Evolutionary conservation across 176 grass and related monocot genomes (phyloP).

Genomic region (Dendrocalamus sinicus): DNA sequence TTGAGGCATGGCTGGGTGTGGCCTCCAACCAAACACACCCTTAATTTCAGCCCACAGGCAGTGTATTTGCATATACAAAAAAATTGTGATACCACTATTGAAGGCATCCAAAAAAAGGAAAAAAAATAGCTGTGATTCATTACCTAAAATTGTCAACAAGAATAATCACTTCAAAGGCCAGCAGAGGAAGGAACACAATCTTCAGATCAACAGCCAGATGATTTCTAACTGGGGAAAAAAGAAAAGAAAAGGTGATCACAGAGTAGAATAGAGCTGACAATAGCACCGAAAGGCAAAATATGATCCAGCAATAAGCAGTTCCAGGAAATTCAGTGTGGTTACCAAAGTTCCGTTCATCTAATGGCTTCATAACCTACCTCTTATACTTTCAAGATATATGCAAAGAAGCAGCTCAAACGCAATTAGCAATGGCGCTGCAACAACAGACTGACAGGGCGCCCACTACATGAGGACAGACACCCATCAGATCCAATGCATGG

Average conservation of each 20-base stretch:
- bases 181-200: slow-evolving; percentile 89
- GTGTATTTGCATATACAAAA: not conserved
- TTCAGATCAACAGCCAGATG: slow-evolving; percentile 73
- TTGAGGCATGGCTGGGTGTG: too few relatives aligned
- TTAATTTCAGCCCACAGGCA: not conserved
- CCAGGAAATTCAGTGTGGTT: not conserved
- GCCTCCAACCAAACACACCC: too few relatives aligned
- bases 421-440: slow-evolving; percentile 76
- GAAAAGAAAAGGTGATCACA: not conserved
- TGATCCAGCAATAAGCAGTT: not conserved
- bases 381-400: slow-evolving; percentile 80
- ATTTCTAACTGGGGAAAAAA: slow-evolving; percentile 43
- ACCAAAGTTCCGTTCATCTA: not conserved
- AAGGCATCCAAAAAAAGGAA: not conserved
- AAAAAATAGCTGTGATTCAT: not conserved
- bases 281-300: not conserved
- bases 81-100: not conserved
- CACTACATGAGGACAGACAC: slow-evolving; percentile 56
- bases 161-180: slow-evolving; percentile 84
- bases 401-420: slow-evolving; percentile 91
- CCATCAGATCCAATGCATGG: slow-evolving; percentile 19
- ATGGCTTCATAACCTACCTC: slow-evolving; percentile 51
- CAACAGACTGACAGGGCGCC: slow-evolving; percentile 93
- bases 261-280: not conserved
- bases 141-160: slow-evolving; percentile 99